These are phyloP conservation scores for Citeromyces matritensis DNA, from an alignment of 805 yeast genomes.

Conservation along the genomic window DNA sequence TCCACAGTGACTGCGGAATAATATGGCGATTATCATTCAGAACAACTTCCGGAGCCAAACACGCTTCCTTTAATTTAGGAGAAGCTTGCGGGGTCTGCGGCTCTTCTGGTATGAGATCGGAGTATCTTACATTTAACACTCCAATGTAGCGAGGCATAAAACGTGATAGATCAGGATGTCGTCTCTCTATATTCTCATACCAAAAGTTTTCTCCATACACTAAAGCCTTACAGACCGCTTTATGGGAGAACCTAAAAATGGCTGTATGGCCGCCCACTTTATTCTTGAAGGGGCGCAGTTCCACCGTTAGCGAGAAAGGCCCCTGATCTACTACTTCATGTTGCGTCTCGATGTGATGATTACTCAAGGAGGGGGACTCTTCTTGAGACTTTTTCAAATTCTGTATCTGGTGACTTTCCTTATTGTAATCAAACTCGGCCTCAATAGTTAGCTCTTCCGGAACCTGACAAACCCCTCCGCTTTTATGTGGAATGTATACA, in stretches of 20 bases:
- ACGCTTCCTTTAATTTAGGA: conserved; percentile 10
- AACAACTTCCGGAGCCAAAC: conserved; percentile 55
- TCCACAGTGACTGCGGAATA: conserved; percentile 69
- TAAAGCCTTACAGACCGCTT: conserved; percentile 89
- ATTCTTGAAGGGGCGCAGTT: conserved; percentile 78
- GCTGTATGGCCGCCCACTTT: conserved; percentile 99
- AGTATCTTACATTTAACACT: conserved; percentile 80
- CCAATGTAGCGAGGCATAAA: conserved; percentile 95
- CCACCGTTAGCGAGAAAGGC: conserved; percentile 62
- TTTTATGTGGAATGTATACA: conserved; percentile 50
- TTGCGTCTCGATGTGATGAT: conserved; percentile 10
- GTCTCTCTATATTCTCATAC: conserved; percentile 77
- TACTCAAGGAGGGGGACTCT: conserved; percentile 1
- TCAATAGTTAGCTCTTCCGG: conserved; percentile 33
- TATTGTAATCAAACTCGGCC: conserved; percentile 25
- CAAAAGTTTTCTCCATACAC: conserved; percentile 82
- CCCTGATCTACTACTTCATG: conserved; percentile 9
- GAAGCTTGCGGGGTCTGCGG: conserved; percentile 4
- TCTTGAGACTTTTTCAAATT: not conserved
- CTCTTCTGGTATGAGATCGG: conserved; percentile 15
- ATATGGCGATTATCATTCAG: conserved; percentile 87
- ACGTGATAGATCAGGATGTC: conserved; percentile 59
- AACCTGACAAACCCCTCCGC: conserved; percentile 1
- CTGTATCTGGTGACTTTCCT: conserved; percentile 1
- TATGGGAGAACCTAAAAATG: conserved; percentile 76